These are phyloP conservation scores for Chlorella sp. DNA, from an alignment of 139 green algal genomes.

Conservation along the genomic window DNA sequence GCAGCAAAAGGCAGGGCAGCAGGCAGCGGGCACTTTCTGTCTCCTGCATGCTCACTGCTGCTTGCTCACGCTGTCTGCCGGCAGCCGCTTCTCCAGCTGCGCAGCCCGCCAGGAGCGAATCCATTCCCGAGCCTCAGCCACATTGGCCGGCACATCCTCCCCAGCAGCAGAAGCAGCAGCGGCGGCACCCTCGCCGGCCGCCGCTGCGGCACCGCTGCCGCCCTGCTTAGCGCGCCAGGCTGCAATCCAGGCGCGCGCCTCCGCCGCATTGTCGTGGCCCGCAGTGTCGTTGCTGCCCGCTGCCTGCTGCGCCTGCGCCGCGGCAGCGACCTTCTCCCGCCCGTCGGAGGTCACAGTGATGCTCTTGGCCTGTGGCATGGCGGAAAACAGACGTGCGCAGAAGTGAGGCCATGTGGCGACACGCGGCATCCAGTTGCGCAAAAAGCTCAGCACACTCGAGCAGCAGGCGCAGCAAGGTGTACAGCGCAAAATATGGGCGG, in stretches of 20 bases:
- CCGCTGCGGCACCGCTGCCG: not conserved
- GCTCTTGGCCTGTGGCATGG: constrained; percentile 12
- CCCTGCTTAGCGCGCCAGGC: constrained; percentile 9
- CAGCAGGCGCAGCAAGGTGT: too few species aligned
- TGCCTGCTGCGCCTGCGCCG: not conserved
- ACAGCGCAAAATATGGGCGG: too few species aligned
- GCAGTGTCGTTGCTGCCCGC: not conserved
- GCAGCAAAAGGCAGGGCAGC: too few species aligned
- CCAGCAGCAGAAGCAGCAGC: not conserved
- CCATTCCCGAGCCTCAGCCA: constrained; percentile 43
- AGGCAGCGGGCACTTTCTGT: too few species aligned
- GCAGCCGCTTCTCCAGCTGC: constrained; percentile 41
- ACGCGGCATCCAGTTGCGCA: too few species aligned
- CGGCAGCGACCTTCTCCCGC: constrained; percentile 5
- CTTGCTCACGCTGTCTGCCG: not conserved
- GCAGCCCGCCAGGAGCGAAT: constrained; percentile 58
- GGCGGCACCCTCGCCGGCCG: not conserved
- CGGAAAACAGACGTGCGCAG: too few species aligned
- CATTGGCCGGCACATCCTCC: constrained; percentile 27
- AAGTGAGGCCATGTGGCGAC: too few species aligned
- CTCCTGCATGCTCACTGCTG: not conserved
- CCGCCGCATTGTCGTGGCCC: not conserved
- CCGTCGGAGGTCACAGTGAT: constrained; percentile 43
- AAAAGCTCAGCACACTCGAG: too few species aligned
- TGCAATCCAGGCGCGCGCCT: constrained; percentile 21